Base-by-base conservation (phyloP, 2,329 filamentous ascomycete genomes). In the Botryotinia narcissicola region DNA sequence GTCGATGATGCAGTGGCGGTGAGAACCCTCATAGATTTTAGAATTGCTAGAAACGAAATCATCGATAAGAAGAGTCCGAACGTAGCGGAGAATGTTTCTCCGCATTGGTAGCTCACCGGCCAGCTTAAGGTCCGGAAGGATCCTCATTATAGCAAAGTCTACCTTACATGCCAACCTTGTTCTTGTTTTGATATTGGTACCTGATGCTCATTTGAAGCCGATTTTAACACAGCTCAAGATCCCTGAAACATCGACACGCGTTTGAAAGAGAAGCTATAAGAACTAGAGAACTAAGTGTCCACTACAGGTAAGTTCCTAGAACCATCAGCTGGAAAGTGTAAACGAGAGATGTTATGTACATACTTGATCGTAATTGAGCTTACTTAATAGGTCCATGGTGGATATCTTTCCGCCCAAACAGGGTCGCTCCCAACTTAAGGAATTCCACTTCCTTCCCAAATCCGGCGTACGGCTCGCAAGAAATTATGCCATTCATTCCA, bases 31-130 rank as follows among this genome's bases (percentile, higher is more conserved):
- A n/a, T 22, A 54, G 16, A 29, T 3, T 18, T 18, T 18, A 29
- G 14, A 57, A 29, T 57, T 57, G 54, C 51, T 7, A 54, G 25
- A 35, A 40, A 12, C 35, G 46, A 25, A 18, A 51, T 8, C 29
- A 18, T 68, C 35, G 35, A 54, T 35, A 42, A 54, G 20, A 29
- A 40, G 16, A 40, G 46, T 54, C 7, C 29, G 64, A 40, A 14
- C 25, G 61, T 44, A 22, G 40, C 61, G n/a, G 8, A 46, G 61
- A 12, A 40, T 54, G 46, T 67, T 67, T 54, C 64, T 67, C 35
- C 46, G 64, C 46, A 67, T 54, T 40, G 64, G 25, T 67, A 67
- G 32, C 22, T 40, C 64, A 67, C 64, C 25, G 46, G 64, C 35
- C 25, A 29, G 7, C 46, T 20, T 54, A 14, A 18, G 32, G 46